Conservation (phyloP, 1,139 yeast genomes). For the Suhomyces anneliseae region DNA sequence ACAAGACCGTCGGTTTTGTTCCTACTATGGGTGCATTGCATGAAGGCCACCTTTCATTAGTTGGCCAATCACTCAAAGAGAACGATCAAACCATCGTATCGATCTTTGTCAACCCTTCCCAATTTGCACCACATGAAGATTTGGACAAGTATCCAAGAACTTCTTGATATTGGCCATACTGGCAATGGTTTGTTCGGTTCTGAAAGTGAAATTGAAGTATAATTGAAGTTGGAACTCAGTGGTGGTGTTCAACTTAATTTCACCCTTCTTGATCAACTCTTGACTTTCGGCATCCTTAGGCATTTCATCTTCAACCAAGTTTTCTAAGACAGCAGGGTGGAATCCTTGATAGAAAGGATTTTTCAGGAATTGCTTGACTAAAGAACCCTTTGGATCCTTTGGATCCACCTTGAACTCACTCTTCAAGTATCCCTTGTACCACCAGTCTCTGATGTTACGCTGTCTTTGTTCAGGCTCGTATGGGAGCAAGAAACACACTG, state of each 20-base stretch:
- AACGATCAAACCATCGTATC: constrained; percentile 80
- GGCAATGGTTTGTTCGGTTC: not conserved
- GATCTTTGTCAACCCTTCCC: constrained; percentile 94
- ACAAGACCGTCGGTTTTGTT: constrained; percentile 63
- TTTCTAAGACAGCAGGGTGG: constrained; percentile 2
- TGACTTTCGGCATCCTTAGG: not conserved
- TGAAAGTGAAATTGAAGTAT: constrained; percentile 1
- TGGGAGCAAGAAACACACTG: constrained; percentile 8
- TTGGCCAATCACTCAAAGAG: constrained; percentile 48
- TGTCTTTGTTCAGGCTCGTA: not conserved
- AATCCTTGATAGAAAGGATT: constrained; percentile 1
- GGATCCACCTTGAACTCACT: constrained; percentile 4
- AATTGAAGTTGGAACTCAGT: constrained; percentile 1
- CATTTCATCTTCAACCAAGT: constrained; percentile 9
- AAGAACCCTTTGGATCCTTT: not conserved
- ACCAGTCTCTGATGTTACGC: constrained; percentile 1
- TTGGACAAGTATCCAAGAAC: constrained; percentile 85
- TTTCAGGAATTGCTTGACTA: not conserved
- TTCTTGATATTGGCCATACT: constrained; percentile 2
- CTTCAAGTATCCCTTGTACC: constrained; percentile 3
- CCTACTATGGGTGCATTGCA: constrained; percentile 91
- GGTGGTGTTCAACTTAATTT: constrained; percentile 1
- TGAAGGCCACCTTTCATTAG: constrained; percentile 66
- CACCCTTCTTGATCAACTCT: not conserved
- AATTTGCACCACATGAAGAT: constrained; percentile 93